Percentiles rank a stretch among this genome's conserved stretches.
These are phyloP conservation scores for Fusarium circinatum DNA, from an alignment of 2,329 filamentous ascomycete species.

Conservation along the genomic window DNA sequence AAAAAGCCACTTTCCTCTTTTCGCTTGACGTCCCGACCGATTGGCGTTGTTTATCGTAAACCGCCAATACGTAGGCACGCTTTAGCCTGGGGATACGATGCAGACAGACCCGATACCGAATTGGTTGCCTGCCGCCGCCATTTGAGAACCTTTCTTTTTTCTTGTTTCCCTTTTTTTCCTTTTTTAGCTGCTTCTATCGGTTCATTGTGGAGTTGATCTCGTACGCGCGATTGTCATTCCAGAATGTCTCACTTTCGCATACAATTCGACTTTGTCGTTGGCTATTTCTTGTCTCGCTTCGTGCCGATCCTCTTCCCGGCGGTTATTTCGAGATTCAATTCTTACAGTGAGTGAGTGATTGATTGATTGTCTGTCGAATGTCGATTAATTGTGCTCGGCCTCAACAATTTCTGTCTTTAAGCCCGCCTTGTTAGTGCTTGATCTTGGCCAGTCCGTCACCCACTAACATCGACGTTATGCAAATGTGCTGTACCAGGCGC, in stretches of 20 bases:
- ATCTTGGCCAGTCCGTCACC: slow-evolving; percentile 28
- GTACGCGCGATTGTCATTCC: slow-evolving; percentile 2
- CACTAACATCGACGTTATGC: slow-evolving; percentile 27
- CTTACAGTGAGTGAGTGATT: not conserved
- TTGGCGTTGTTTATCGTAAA: slow-evolving; percentile 19
- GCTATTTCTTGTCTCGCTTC: slow-evolving; percentile 19
- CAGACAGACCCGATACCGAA: not conserved
- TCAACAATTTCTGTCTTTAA: not conserved
- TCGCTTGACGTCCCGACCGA: slow-evolving; percentile 21
- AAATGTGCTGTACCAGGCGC: slow-evolving; percentile 27
- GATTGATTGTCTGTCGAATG: not conserved
- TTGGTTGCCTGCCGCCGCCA: slow-evolving; percentile 4
- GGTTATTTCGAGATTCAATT: not conserved
- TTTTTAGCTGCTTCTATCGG: slow-evolving; percentile 2
- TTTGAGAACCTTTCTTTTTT: not conserved
- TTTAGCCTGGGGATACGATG: not conserved
- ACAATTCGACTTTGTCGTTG: not conserved
- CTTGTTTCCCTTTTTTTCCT: not conserved
- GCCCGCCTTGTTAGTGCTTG: slow-evolving; percentile 27
- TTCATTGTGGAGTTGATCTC: slow-evolving; percentile 34
- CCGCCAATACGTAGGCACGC: not conserved
- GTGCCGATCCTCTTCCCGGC: slow-evolving; percentile 21
- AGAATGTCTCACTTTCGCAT: slow-evolving; percentile 12
- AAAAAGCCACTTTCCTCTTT: slow-evolving; percentile 13
- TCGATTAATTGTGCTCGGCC: not conserved